phyloP scores from a whole-genome alignment of 345 rosid species.

The Ricinus communis region DNA sequence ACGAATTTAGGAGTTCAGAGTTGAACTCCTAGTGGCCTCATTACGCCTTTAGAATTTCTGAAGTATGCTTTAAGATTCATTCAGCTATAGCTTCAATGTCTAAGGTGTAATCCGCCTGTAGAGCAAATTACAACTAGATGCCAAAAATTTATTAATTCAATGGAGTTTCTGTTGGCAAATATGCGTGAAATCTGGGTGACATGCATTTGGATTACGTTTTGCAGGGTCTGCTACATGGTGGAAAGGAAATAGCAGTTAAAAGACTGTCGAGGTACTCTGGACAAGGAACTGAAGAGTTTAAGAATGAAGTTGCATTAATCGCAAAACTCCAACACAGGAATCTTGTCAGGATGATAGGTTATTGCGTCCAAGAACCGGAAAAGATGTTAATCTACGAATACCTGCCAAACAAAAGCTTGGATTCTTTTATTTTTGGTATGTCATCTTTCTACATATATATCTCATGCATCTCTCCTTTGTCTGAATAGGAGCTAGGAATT shows the following conservation, averaged over 20 bases:
- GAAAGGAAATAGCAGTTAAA: slow-evolving; percentile 53
- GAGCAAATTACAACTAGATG: too few relatives aligned
- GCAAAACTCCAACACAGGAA: slow-evolving; percentile 31
- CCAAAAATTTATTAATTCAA: too few relatives aligned
- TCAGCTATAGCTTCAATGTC: too few relatives aligned
- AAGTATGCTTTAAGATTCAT: too few relatives aligned
- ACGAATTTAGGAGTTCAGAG: too few relatives aligned
- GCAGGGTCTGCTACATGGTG: slow-evolving; percentile 42
- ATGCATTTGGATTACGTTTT: not conserved
- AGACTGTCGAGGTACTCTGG: slow-evolving; percentile 48
- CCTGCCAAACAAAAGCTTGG: slow-evolving; percentile 32
- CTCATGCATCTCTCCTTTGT: not conserved
- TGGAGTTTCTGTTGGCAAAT: too few relatives aligned
- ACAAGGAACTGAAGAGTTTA: slow-evolving; percentile 53
- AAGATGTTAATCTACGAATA: slow-evolving; percentile 24
- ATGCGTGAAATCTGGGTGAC: not conserved
- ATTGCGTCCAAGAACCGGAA: slow-evolving; percentile 14
- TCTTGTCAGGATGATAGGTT: slow-evolving; percentile 27
- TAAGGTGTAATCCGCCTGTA: too few relatives aligned
- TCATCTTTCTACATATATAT: not conserved
- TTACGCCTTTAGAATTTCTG: too few relatives aligned
- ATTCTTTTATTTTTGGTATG: slow-evolving; percentile 22
- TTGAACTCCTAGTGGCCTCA: too few relatives aligned
- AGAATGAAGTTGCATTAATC: slow-evolving; percentile 34
- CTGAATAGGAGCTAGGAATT: slow-evolving; percentile 3